Evolutionary conservation across 352 stramenopile genomes (phyloP).

Genomic region (Pilasporangium apinafurcum): DNA sequence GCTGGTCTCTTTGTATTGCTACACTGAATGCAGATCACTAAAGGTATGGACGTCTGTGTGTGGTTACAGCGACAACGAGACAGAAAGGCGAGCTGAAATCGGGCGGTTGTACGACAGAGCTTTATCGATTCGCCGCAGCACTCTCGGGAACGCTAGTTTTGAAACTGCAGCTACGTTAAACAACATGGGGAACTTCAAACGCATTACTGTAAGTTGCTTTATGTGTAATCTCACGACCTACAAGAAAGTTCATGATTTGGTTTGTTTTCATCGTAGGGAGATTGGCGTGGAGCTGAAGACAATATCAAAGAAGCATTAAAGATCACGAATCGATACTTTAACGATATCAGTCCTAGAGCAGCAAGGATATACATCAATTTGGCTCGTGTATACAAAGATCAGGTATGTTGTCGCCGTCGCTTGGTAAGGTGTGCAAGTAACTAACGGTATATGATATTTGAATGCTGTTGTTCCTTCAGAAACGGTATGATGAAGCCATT

Average conservation of each 20-base stretch:
- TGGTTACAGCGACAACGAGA: constrained; percentile 17
- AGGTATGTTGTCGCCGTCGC: constrained; percentile 18
- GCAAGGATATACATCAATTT: constrained; percentile 77
- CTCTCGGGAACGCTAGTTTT: constrained; percentile 68
- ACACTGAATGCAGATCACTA: background rate
- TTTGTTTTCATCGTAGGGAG: constrained; percentile 22
- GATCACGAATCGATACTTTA: constrained; percentile 76
- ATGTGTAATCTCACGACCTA: no score
- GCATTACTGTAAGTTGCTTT: constrained; percentile 33
- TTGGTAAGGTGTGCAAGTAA: background rate
- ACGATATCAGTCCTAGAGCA: constrained; percentile 61
- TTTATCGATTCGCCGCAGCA: constrained; percentile 59
- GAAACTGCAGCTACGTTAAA: constrained; percentile 76
- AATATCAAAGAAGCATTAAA: constrained; percentile 72
- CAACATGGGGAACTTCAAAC: constrained; percentile 83
- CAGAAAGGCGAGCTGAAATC: constrained; percentile 45
- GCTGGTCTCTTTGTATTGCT: background rate
- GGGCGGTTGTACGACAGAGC: constrained; percentile 57
- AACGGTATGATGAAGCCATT: constrained; percentile 68
- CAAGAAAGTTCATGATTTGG: background rate
- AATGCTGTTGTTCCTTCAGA: constrained; percentile 10
- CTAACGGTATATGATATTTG: background rate
- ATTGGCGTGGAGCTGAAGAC: constrained; percentile 57
- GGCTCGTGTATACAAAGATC: constrained; percentile 68
- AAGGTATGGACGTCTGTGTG: no score